Percentiles rank a stretch among this genome's conserved stretches.
Evolutionary conservation across 1,284 basidiomycete genomes (phyloP).

Genomic region (Ganoderma sp.): DNA sequence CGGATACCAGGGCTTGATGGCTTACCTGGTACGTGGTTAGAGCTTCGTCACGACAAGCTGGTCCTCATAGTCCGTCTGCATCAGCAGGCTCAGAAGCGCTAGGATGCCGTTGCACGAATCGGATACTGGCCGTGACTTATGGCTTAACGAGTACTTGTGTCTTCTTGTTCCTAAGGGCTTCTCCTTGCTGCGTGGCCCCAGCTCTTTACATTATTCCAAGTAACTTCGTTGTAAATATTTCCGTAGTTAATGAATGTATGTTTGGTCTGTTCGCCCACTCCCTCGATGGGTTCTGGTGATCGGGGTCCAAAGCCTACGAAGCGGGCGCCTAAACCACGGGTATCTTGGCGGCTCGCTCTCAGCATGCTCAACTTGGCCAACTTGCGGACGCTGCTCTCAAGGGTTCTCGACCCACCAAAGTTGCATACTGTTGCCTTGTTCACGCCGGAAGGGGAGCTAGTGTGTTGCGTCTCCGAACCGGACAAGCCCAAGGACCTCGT

Average conservation of each 20-base stretch:
- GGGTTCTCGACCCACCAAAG: slow-evolving; percentile 56
- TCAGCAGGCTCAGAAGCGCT: slow-evolving; percentile 38
- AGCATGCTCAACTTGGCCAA: slow-evolving; percentile 66
- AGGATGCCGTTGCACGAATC: slow-evolving; percentile 8
- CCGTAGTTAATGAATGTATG: neutral
- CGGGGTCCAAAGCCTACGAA: neutral
- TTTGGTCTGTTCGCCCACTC: neutral
- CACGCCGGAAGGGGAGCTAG: slow-evolving; percentile 66
- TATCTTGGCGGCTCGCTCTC: slow-evolving; percentile 2
- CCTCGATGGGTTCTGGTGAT: neutral
- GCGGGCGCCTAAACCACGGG: slow-evolving; percentile 6
- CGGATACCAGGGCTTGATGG: slow-evolving; percentile 41
- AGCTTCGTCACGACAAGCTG: neutral
- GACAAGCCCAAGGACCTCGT: slow-evolving; percentile 70
- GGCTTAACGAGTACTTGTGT: neutral
- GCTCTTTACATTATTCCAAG: slow-evolving; percentile 28
- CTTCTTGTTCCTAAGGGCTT: neutral
- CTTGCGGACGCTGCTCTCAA: slow-evolving; percentile 61
- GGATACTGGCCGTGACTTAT: neutral
- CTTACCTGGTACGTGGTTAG: slow-evolving; percentile 37
- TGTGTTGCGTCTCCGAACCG: slow-evolving; percentile 59
- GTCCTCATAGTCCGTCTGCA: neutral
- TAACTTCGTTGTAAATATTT: slow-evolving; percentile 26
- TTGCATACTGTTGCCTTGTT: slow-evolving; percentile 68
- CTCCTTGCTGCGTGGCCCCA: neutral